Percentiles rank a stretch among this genome's conserved stretches.
Evolutionary conservation across 2,329 filamentous ascomycete species (phyloP).

Genomic region (Coniochaeta sp.): DNA sequence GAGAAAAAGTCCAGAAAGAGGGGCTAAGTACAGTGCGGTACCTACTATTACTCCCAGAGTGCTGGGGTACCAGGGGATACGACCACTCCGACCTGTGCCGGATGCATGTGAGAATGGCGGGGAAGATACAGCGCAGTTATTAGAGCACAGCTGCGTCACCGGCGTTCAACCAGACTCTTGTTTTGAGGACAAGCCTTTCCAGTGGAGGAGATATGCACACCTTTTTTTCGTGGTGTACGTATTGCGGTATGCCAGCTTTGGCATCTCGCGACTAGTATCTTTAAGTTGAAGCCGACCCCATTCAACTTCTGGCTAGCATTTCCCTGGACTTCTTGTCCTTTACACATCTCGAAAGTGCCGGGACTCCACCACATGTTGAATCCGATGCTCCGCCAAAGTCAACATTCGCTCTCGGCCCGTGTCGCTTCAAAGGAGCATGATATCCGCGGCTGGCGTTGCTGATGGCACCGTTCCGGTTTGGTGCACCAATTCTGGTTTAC

Average conservation of each 20-base stretch:
- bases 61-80: no score
- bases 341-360: no score
- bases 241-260: no score
- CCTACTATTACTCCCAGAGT: no score
- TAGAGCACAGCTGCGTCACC: neutral
- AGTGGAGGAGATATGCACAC: neutral
- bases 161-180: neutral
- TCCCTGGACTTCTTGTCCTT: no score
- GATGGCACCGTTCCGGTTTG: neutral
- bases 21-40: neutral
- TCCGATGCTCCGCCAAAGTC: neutral
- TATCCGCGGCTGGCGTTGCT: neutral
- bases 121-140: no score
- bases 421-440: neutral
- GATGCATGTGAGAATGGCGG: conserved; percentile 1
- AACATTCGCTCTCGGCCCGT: neutral
- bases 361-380: no score
- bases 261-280: no score
- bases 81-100: neutral
- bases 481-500: no score
- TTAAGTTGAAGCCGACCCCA: no score
- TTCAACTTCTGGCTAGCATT: no score
- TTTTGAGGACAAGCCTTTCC: neutral
- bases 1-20: neutral
- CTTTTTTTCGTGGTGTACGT: no score